These are phyloP conservation scores for Trametes maxima DNA, from an alignment of 768 basidiomycete genomes.

Conservation along the genomic window DNA sequence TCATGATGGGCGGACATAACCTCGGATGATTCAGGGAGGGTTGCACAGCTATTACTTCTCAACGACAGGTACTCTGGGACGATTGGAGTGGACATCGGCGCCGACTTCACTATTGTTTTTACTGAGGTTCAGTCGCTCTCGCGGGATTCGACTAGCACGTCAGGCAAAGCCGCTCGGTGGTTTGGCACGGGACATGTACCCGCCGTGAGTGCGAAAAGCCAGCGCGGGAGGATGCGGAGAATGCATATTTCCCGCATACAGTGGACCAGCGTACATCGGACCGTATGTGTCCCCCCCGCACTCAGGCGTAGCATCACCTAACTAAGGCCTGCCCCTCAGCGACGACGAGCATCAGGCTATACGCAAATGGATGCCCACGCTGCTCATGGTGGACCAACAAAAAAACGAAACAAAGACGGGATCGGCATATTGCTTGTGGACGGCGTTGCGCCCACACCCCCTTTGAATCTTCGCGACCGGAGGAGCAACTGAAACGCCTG, in stretches of 20 bases:
- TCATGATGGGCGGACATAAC: too few species aligned
- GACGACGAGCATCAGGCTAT: conserved; percentile 1
- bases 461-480: not conserved
- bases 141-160: too few species aligned
- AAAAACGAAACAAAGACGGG: not conserved
- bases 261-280: not conserved
- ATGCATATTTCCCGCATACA: not conserved
- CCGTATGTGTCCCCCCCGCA: not conserved
- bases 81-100: too few species aligned
- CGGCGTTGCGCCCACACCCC: not conserved
- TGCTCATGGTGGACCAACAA: not conserved
- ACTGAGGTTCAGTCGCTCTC: too few species aligned
- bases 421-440: not conserved
- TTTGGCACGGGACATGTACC: too few species aligned
- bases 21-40: too few species aligned
- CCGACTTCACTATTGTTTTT: too few species aligned
- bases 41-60: too few species aligned
- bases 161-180: too few species aligned
- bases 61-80: too few species aligned
- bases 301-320: not conserved
- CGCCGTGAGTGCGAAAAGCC: conserved; percentile 8
- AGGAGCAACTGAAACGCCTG: not conserved
- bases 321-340: not conserved
- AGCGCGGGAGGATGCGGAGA: not conserved
- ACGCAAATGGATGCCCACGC: not conserved